Base-by-base conservation (phyloP, 331 rosid species). In the Arachis monticola region DNA sequence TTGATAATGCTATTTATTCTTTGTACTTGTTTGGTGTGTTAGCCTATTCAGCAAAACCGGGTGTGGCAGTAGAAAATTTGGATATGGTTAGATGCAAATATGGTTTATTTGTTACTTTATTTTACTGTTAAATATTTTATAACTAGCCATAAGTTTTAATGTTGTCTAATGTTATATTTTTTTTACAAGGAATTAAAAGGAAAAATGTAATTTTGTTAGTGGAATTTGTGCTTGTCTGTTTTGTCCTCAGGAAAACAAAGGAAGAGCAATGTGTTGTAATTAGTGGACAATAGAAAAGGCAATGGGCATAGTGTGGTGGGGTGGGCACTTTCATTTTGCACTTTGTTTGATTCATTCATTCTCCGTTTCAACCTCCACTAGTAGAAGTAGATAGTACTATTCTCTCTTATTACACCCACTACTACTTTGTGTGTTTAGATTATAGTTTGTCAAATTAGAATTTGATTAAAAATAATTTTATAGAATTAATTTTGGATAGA, bases 261-360 rank as follows among this genome's bases (percentile, higher is more conserved):
- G 27, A 0, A n/a, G 17, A 17, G 44, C 10, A 63, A 8, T 32
- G 38, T n/a, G 10, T 52, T 32, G 48, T n/a, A 38, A 69, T 7
- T 22, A 22, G 27, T 5, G 71, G 44, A 77, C 64, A 41, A 50
- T 35, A 51, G 57, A 69, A 60, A 60, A 62, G 60, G 67, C 73
- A 66, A 53, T 5, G n/a, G 47, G 41, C 46, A 40, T 41, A 72
- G 35, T 10, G 32, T 22, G 27, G 64, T 4, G 74, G 45, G 53
- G 61, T 31, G 10, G 14, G 10, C 42, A 32, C 59, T 58, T 61
- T 46, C 69, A 30, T 59, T n/a, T 56, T 42, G 45, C 75, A 47
- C 9, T 55, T 59, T 47, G 46, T 68, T 60, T 32, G 42, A 14
- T 58, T 45, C 8, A 9, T 55, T 27, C 73, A 60, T 67, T 51